Percentiles rank a stretch among this genome's conserved stretches.
Conservation (phyloP, 2,329 filamentous ascomycete genomes). For the Aspergillus thermomutatus region DNA sequence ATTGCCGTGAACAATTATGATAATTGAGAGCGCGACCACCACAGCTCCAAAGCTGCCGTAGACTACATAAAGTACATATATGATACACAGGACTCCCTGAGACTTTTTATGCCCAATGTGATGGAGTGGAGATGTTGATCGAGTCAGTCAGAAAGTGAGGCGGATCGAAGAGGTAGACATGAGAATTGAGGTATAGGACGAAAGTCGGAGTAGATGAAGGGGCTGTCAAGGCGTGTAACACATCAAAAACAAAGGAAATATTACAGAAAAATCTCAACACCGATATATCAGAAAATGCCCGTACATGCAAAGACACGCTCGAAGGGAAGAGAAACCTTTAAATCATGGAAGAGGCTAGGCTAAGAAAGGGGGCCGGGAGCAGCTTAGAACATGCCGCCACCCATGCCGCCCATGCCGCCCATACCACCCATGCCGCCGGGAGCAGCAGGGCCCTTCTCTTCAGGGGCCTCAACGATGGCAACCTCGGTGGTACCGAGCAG, state of each 20-base stretch:
- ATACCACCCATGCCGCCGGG: conserved; percentile 51
- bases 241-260: conserved; percentile 21
- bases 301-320: conserved; percentile 35
- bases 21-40: conserved; percentile 10
- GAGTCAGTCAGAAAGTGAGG: conserved; percentile 6
- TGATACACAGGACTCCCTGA: conserved; percentile 25
- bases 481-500: conserved; percentile 97
- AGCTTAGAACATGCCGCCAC: conserved; percentile 62
- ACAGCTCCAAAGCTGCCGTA: conserved; percentile 3
- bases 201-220: conserved; percentile 6
- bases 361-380: conserved; percentile 4
- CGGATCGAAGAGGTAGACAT: conserved; percentile 2
- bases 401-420: conserved; percentile 63
- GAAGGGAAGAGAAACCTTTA: conserved; percentile 21
- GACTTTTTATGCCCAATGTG: conserved; percentile 21
- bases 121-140: conserved; percentile 23
- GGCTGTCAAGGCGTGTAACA: conserved; percentile 16
- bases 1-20: conserved; percentile 12
- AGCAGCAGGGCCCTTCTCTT: conserved; percentile 73
- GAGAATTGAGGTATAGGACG: conserved; percentile 10
- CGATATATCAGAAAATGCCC: conserved; percentile 23
- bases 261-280: background rate
- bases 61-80: conserved; percentile 21
- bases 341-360: conserved; percentile 17
- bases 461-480: conserved; percentile 90